A percentile compares a stretch with the other conserved stretches of the same genome.
These are phyloP conservation scores for Begonia loranthoides DNA, from an alignment of 306 rosid species.

Conservation along the genomic window DNA sequence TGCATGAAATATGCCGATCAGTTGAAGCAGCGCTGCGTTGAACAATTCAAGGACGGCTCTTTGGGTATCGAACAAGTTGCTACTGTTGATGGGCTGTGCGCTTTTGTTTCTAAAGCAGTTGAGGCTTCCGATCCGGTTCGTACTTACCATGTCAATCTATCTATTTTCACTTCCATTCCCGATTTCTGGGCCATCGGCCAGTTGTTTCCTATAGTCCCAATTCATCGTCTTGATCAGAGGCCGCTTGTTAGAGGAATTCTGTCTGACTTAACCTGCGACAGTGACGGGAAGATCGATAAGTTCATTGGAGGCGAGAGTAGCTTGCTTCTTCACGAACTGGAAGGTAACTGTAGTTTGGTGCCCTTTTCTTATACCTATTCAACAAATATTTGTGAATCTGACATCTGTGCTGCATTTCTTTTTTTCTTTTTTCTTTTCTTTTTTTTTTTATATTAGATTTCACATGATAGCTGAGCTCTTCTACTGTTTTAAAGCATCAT, in stretches of 20 bases:
- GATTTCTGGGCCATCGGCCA: constrained; percentile 83
- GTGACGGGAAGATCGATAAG: constrained; percentile 83
- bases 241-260: constrained; percentile 50
- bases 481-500: too few relatives aligned
- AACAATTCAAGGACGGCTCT: constrained; percentile 68
- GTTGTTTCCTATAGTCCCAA: constrained; percentile 67
- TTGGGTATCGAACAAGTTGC: constrained; percentile 76
- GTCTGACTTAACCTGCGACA: constrained; percentile 88
- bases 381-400: too few relatives aligned
- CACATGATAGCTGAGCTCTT: too few relatives aligned
- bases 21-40: constrained; percentile 55
- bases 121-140: constrained; percentile 41
- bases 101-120: constrained; percentile 45
- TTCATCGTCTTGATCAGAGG: constrained; percentile 74
- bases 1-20: constrained; percentile 53
- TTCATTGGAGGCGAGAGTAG: constrained; percentile 72
- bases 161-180: constrained; percentile 77
- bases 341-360: constrained; percentile 22
- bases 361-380: too few relatives aligned
- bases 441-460: too few relatives aligned
- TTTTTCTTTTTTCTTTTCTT: too few relatives aligned
- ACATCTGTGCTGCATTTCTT: too few relatives aligned
- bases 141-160: constrained; percentile 67
- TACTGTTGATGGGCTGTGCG: constrained; percentile 69
- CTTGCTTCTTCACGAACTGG: constrained; percentile 73